These are phyloP conservation scores for Teratosphaeriaceae sp. DNA, from an alignment of 2,329 filamentous ascomycete genomes.

Conservation along the genomic window DNA sequence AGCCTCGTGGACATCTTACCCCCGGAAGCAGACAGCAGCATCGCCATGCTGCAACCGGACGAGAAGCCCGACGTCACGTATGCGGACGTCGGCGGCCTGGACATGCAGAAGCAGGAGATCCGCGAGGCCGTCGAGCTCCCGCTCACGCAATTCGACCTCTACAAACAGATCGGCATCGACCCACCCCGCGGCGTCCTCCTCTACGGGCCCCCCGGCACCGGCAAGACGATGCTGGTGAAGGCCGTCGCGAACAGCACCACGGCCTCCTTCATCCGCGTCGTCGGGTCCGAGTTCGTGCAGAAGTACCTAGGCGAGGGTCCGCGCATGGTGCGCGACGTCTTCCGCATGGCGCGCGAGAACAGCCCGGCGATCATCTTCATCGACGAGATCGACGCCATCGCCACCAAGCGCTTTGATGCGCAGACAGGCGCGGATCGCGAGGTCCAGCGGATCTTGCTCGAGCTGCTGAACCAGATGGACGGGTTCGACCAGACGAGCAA, in stretches of 20 bases:
- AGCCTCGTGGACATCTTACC: slow-evolving; percentile 94
- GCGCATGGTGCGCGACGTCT: slow-evolving; percentile 89
- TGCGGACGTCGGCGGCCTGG: slow-evolving; percentile 94
- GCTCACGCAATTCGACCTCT: slow-evolving; percentile 89
- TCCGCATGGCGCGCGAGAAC: slow-evolving; percentile 92
- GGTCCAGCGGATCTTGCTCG: slow-evolving; percentile 92
- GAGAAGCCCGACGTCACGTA: slow-evolving; percentile 98
- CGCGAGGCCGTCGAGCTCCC: slow-evolving; percentile 95
- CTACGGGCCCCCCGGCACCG: slow-evolving; percentile 93
- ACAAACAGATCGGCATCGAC: slow-evolving; percentile 99
- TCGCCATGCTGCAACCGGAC: slow-evolving; percentile 98
- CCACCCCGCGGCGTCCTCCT: slow-evolving; percentile 98
- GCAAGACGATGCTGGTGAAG: slow-evolving; percentile 93
- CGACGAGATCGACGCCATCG: slow-evolving; percentile 97
- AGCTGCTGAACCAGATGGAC: slow-evolving; percentile 99
- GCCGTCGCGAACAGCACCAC: slow-evolving; percentile 99
- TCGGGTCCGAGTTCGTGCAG: slow-evolving; percentile 94
- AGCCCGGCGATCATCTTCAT: slow-evolving; percentile 98
- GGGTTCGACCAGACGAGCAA: slow-evolving; percentile 98
- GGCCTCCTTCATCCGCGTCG: slow-evolving; percentile 94
- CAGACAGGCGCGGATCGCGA: slow-evolving; percentile 95
- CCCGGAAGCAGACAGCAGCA: slow-evolving; percentile 89
- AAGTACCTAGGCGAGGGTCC: slow-evolving; percentile 98
- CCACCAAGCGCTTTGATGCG: slow-evolving; percentile 97
- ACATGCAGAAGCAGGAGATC: slow-evolving; percentile 94